Percentiles rank a stretch among this genome's conserved stretches.
These are phyloP conservation scores for Ploettnerulaceae sp. DNA, from an alignment of 2,329 filamentous ascomycete genomes.

Conservation along the genomic window DNA sequence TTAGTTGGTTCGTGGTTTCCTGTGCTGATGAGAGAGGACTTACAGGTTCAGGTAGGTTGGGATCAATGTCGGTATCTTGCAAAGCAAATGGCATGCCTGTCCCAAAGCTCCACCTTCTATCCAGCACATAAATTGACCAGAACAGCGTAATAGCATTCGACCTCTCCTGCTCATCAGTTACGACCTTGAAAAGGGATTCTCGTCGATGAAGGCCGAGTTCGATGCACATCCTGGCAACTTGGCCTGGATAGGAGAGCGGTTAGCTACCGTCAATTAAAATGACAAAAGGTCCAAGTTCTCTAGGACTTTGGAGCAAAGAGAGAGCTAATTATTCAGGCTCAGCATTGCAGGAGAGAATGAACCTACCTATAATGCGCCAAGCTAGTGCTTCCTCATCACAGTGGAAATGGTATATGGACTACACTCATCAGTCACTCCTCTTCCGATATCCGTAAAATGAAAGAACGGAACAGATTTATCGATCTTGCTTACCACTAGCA, in stretches of 20 bases:
- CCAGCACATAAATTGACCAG: constrained; percentile 82
- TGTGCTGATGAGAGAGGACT: constrained; percentile 33
- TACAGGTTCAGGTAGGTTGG: constrained; percentile 73
- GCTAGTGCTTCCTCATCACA: constrained; percentile 80
- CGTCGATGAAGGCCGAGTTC: constrained; percentile 79
- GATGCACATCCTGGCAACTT: constrained; percentile 73
- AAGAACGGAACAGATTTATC: neutral
- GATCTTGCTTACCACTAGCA: constrained; percentile 45
- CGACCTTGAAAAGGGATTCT: constrained; percentile 63
- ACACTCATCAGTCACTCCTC: constrained; percentile 29
- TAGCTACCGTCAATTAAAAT: too few species aligned
- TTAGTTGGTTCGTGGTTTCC: constrained; percentile 12
- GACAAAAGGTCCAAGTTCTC: too few species aligned
- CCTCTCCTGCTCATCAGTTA: constrained; percentile 64
- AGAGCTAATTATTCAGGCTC: neutral
- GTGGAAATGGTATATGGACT: constrained; percentile 78
- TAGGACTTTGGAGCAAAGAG: neutral
- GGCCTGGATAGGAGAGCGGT: constrained; percentile 47
- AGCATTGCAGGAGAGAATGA: neutral
- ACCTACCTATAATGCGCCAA: constrained; percentile 65
- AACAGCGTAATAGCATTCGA: constrained; percentile 67
- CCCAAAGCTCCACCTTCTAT: constrained; percentile 84
- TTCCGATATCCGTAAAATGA: neutral
- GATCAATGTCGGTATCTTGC: constrained; percentile 81
- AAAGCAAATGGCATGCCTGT: constrained; percentile 82